These are phyloP conservation scores for Melampsora larici-populina DNA, from an alignment of 1,284 basidiomycete genomes.

Conservation along the genomic window DNA sequence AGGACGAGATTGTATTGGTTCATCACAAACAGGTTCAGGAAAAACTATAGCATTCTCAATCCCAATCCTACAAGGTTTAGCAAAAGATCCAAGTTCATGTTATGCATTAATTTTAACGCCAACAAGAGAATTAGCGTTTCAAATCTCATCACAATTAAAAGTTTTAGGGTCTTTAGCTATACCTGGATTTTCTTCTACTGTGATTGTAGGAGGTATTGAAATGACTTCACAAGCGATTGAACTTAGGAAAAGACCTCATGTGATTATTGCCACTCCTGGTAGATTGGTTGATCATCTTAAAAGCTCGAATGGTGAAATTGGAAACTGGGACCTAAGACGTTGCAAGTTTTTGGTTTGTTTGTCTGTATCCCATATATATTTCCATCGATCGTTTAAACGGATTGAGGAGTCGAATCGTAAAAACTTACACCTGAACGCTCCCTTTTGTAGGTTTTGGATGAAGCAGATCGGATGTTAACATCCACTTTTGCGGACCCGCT, in stretches of 20 bases:
- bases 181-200: slow-evolving; percentile 66
- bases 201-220: slow-evolving; percentile 97
- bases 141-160: slow-evolving; percentile 92
- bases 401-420: too few species aligned
- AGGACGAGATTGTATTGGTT: slow-evolving; percentile 91
- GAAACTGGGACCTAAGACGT: slow-evolving; percentile 77
- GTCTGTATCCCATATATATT: neutral
- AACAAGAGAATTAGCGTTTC: slow-evolving; percentile 92
- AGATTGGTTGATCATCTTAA: slow-evolving; percentile 85
- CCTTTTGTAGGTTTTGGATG: slow-evolving; percentile 73
- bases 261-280: slow-evolving; percentile 94
- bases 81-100: slow-evolving; percentile 84
- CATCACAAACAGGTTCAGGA: slow-evolving; percentile 95
- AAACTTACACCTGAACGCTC: neutral
- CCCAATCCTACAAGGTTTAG: slow-evolving; percentile 86
- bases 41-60: slow-evolving; percentile 97
- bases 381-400: neutral
- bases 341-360: slow-evolving; percentile 75
- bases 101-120: slow-evolving; percentile 91
- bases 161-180: slow-evolving; percentile 80
- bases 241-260: slow-evolving; percentile 78
- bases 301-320: slow-evolving; percentile 63
- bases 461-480: slow-evolving; percentile 89
- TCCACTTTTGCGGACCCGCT: slow-evolving; percentile 86
- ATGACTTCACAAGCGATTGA: slow-evolving; percentile 93